Conservation (phyloP, 305 asterid genomes). For the Solanum hybrid region DNA sequence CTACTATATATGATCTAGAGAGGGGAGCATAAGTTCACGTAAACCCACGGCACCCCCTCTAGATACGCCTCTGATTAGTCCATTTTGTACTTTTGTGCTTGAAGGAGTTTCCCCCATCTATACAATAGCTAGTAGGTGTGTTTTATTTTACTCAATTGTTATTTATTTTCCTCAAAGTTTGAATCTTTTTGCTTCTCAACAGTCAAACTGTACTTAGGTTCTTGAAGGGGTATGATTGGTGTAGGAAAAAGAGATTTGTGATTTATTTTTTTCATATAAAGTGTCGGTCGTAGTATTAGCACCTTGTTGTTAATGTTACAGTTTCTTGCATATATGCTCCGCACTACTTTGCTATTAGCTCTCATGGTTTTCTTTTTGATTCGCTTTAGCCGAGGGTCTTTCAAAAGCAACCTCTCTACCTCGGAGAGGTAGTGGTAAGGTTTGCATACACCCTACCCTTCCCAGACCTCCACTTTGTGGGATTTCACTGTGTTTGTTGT, state of each 20-base stretch:
- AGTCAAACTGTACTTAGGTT: background rate
- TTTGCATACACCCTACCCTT: background rate
- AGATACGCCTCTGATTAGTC: background rate
- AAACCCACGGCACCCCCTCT: too few relatives aligned
- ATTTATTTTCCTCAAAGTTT: background rate
- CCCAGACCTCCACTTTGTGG: background rate
- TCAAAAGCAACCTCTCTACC: background rate
- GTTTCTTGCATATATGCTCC: background rate
- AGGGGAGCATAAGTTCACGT: too few relatives aligned
- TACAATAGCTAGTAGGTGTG: background rate
- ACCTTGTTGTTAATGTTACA: background rate
- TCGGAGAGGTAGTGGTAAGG: background rate
- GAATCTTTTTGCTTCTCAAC: background rate
- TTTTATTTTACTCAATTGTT: background rate
- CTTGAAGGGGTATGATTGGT: constrained; percentile 30
- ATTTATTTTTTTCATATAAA: background rate
- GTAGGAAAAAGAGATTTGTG: background rate
- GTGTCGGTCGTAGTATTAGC: background rate
- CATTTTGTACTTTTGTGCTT: background rate
- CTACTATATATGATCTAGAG: too few relatives aligned
- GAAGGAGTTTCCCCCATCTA: background rate
- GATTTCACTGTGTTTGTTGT: background rate
- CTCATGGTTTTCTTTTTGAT: background rate
- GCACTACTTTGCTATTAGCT: background rate
- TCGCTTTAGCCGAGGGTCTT: background rate